phyloP scores from a whole-genome alignment of 2,329 filamentous ascomycete genomes.

The Clonostachys solani region DNA sequence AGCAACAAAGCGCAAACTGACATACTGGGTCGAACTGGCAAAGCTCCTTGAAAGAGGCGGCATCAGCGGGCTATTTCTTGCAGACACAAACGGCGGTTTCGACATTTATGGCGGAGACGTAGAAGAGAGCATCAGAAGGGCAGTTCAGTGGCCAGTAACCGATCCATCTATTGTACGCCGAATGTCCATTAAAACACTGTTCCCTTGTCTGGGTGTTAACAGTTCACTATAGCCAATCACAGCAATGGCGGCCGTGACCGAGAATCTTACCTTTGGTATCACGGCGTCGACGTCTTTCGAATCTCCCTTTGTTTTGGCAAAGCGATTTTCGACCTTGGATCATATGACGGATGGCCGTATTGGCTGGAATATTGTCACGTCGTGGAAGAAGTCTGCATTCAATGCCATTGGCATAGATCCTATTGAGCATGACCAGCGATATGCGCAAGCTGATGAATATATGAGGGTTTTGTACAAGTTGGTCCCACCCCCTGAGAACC shows the following conservation, averaged over 20 bases:
- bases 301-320: conserved; percentile 22
- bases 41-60: conserved; percentile 6
- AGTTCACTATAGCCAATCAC: too few relatives aligned
- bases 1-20: conserved; percentile 3
- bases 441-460: conserved; percentile 57
- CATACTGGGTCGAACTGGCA: conserved; percentile 8
- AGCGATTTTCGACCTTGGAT: conserved; percentile 25
- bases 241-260: too few relatives aligned
- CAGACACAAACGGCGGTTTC: conserved; percentile 36
- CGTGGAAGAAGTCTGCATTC: conserved; percentile 64
- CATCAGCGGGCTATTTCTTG: conserved; percentile 6
- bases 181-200: too few relatives aligned
- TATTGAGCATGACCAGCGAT: conserved; percentile 43
- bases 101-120: conserved; percentile 22
- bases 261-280: conserved; percentile 23
- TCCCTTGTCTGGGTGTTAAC: too few relatives aligned
- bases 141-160: too few relatives aligned
- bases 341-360: conserved; percentile 37
- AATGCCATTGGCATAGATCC: conserved; percentile 39
- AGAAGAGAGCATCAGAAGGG: background rate
- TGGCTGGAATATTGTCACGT: conserved; percentile 55
- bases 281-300: conserved; percentile 28
- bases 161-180: too few relatives aligned
- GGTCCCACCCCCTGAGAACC: too few relatives aligned
- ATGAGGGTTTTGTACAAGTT: conserved; percentile 47